These are phyloP conservation scores for Lactarius sp. DNA, from an alignment of 768 basidiomycete genomes.

Conservation along the genomic window DNA sequence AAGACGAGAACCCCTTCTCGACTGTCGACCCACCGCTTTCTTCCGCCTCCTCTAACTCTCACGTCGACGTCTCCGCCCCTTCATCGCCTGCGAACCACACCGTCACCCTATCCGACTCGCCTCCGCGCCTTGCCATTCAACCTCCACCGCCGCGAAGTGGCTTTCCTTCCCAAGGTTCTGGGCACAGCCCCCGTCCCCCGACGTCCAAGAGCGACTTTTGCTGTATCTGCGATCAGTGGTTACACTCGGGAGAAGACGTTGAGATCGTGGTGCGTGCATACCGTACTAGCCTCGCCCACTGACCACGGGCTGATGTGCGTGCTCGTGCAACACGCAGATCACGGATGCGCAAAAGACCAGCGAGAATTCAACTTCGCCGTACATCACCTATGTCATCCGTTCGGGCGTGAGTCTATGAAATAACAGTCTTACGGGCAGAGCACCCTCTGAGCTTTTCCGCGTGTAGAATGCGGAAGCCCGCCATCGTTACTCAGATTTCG, in stretches of 20 bases:
- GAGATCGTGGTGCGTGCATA: slow-evolving; percentile 63
- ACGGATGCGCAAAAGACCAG: slow-evolving; percentile 94
- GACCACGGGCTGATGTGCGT: too few species aligned
- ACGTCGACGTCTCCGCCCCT: slow-evolving; percentile 53
- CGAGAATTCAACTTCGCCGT: slow-evolving; percentile 79
- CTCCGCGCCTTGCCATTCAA: slow-evolving; percentile 17
- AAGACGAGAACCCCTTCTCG: slow-evolving; percentile 42
- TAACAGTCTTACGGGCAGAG: too few species aligned
- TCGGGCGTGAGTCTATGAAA: slow-evolving; percentile 59
- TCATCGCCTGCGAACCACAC: slow-evolving; percentile 45
- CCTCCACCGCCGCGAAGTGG: slow-evolving; percentile 35
- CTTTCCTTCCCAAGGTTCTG: slow-evolving; percentile 55
- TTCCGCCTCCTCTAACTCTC: slow-evolving; percentile 50
- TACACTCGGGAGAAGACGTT: slow-evolving; percentile 78
- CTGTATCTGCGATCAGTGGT: slow-evolving; percentile 65
- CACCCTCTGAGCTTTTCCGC: slow-evolving; percentile 7
- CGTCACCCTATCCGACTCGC: slow-evolving; percentile 44
- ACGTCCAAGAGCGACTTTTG: slow-evolving; percentile 75
- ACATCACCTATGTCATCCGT: slow-evolving; percentile 90
- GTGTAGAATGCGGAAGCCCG: slow-evolving; percentile 70
- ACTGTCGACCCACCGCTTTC: slow-evolving; percentile 34
- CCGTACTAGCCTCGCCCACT: too few species aligned
- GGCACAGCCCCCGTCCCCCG: slow-evolving; percentile 43
- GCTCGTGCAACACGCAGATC: slow-evolving; percentile 51
- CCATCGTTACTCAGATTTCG: slow-evolving; percentile 96